Conservation (phyloP, 1,284 basidiomycete genomes). For the Papiliotrema terrestris region DNA sequence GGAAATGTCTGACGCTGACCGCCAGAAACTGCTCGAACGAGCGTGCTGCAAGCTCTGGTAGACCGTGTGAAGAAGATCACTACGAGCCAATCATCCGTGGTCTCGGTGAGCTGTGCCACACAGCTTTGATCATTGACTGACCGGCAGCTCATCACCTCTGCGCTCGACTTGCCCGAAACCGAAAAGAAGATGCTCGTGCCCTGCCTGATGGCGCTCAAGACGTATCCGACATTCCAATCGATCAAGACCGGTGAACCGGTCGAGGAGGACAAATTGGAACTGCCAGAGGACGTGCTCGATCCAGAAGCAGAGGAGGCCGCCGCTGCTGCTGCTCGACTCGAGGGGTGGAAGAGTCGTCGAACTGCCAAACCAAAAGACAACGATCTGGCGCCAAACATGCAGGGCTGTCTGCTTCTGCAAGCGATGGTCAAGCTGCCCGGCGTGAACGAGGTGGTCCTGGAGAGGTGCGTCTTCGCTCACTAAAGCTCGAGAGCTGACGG, state of each 20-base stretch:
- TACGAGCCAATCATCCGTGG: conserved; percentile 34
- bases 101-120: conserved; percentile 37
- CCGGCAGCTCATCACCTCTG: conserved; percentile 59
- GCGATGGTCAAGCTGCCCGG: conserved; percentile 68
- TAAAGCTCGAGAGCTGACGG: neutral
- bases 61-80: conserved; percentile 60
- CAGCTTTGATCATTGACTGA: conserved; percentile 35
- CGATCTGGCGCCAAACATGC: conserved; percentile 64
- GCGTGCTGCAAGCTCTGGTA: conserved; percentile 67
- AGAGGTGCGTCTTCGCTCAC: conserved; percentile 56
- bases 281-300: conserved; percentile 25
- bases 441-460: conserved; percentile 62
- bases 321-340: conserved; percentile 29
- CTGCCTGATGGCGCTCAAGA: conserved; percentile 63
- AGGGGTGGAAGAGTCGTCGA: conserved; percentile 45
- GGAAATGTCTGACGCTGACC: neutral
- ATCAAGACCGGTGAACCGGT: conserved; percentile 27
- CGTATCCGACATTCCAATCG: conserved; percentile 50
- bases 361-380: conserved; percentile 32
- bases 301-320: conserved; percentile 38
- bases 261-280: conserved; percentile 21
- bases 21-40: conserved; percentile 58
- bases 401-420: conserved; percentile 81
- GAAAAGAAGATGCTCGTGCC: conserved; percentile 57
- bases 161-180: conserved; percentile 59